Percentiles rank a stretch among this genome's conserved stretches.
Conservation (phyloP, 1,139 yeast genomes). For the Saccharomyces hybrid region DNA sequence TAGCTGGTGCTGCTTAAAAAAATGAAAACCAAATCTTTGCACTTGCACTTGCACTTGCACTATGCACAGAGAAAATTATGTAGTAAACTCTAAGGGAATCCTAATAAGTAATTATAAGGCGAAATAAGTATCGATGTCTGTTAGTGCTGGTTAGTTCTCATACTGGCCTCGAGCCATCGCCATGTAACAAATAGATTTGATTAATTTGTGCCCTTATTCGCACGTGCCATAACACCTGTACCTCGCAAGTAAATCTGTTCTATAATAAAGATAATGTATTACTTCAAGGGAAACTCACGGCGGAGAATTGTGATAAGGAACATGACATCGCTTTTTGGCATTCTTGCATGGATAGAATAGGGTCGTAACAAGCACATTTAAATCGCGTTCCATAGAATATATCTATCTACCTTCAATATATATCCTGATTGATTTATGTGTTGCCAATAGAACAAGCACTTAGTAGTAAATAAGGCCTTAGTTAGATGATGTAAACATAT, state of each 20-base stretch:
- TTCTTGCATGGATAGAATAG: no score
- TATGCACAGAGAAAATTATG: not conserved
- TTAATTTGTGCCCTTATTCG: not conserved
- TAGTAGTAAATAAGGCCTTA: no score
- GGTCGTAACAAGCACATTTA: no score
- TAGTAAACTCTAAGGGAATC: not conserved
- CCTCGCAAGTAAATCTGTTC: not conserved
- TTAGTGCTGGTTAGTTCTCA: not conserved
- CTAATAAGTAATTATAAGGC: not conserved
- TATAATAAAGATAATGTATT: not conserved
- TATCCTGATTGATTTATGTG: no score
- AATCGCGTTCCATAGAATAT: no score
- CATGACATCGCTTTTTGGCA: not conserved
- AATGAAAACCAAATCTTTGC: not conserved
- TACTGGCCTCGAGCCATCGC: not conserved
- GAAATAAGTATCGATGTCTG: not conserved
- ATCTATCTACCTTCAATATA: no score
- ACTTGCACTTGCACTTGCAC: not conserved
- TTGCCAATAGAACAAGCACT: no score
- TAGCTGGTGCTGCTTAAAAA: not conserved
- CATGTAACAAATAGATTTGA: not conserved
- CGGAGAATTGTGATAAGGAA: not conserved
- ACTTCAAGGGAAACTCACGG: not conserved
- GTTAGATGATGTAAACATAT: no score
- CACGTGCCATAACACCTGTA: not conserved